Base-by-base conservation (phyloP, 441 rosid species). In the Breynia disticha region DNA sequence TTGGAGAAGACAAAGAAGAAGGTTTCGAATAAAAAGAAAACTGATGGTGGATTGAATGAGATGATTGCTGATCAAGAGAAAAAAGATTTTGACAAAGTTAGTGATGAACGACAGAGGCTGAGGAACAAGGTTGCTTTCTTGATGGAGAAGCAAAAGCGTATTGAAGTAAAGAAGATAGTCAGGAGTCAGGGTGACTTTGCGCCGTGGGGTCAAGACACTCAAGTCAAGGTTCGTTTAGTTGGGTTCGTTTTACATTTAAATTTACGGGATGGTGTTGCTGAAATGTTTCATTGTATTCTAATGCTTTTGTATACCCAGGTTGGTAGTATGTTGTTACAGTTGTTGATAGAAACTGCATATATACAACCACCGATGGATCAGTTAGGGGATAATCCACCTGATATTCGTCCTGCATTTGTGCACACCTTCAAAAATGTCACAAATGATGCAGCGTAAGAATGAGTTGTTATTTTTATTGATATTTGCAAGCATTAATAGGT, bases 151-250 rank as follows among this genome's bases (percentile, higher is more conserved):
- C 65, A 89, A 52, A 93, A 81, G 73, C 65, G 73, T 48, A 64
- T 69, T 51, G 82, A 77, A 66, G 72, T 86, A 58, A 80, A 68
- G 72, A 67, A 60, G 47, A 47, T 86, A 45, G 74, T 86, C 69
- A 89, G 79, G 69, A 73, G 53, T 38, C 76, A 75, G 17, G 84
- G 71, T 66, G 73, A 76, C 50, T 73, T 75, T 43, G 59, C 66
- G 74, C 85, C 96, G 45, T 93, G 99, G 99, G 93, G 96, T 63
- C 96, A 82, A 73, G 96, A 93, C 24, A 80, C 65, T 63, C 96
- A 83, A 16, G 96, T 73, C 55, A 84, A 89, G 97, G 98, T 93
- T 66, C 54, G 72, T 55, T 39, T 63, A n/a, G n/a, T n/a, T n/a
- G n/a, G n/a, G n/a, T n/a, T n/a, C 54, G 72, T 55, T 39, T 63